Conservation (phyloP, 805 yeast genomes). For the Metschnikowia vanudenii region DNA sequence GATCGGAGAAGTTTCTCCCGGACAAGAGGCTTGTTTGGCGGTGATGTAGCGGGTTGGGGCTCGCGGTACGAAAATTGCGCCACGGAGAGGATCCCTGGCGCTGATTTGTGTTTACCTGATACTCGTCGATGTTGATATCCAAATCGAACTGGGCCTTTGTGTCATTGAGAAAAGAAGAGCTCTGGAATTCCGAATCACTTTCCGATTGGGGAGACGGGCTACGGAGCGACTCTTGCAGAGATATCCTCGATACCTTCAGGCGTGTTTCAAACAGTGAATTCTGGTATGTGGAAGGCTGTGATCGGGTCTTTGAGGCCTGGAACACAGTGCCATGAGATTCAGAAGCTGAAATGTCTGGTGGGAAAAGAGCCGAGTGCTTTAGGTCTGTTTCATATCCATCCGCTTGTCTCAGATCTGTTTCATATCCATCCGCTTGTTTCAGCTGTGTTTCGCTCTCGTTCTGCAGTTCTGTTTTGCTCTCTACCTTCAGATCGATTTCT, state of each 20-base stretch:
- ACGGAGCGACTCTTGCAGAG: neutral
- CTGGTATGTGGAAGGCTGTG: neutral
- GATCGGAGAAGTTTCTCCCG: constrained; percentile 10
- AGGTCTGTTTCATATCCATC: neutral
- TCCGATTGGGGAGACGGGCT: constrained; percentile 2
- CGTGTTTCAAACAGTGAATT: constrained; percentile 6
- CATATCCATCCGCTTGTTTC: constrained; percentile 4
- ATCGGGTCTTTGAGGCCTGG: neutral
- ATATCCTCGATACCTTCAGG: neutral
- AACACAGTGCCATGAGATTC: neutral
- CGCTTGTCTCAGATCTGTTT: too few relatives aligned
- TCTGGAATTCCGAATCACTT: constrained; percentile 13
- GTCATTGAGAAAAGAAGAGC: constrained; percentile 18
- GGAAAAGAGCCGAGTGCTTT: neutral
- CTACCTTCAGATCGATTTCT: too few relatives aligned
- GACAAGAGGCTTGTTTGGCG: constrained; percentile 12
- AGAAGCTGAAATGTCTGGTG: neutral
- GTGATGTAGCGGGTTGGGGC: constrained; percentile 10
- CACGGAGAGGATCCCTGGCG: constrained; percentile 10
- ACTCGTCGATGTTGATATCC: constrained; percentile 20
- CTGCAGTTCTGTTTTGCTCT: too few relatives aligned
- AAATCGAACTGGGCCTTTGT: constrained; percentile 19
- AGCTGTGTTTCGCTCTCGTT: neutral
- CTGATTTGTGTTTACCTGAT: constrained; percentile 5
- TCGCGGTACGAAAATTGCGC: constrained; percentile 12